Evolutionary conservation across 306 rosid species (phyloP).

Genomic region (Trifolium subterraneum): DNA sequence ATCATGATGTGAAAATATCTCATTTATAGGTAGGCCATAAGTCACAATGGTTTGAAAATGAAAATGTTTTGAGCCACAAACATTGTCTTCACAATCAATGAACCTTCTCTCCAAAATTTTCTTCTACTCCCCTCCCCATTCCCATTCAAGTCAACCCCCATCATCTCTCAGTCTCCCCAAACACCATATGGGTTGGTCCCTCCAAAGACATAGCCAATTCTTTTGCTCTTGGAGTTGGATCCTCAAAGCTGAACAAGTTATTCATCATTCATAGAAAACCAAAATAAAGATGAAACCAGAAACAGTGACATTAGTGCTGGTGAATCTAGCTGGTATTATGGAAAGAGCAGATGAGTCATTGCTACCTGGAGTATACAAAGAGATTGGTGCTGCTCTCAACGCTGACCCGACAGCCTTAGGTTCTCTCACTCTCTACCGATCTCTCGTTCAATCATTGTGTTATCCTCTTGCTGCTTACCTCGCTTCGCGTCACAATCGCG

Average conservation of each 20-base stretch:
- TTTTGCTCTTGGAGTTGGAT: neutral
- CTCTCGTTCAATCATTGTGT: constrained; percentile 73
- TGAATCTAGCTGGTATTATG: constrained; percentile 74
- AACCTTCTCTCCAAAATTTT: neutral
- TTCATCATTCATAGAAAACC: neutral
- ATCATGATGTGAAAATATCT: neutral
- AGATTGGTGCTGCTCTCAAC: constrained; percentile 69
- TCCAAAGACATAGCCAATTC: neutral
- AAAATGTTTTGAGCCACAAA: neutral
- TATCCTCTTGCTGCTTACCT: constrained; percentile 81
- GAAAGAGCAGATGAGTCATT: constrained; percentile 79
- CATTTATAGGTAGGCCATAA: neutral
- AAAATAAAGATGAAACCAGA: constrained; percentile 58
- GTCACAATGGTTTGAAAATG: neutral
- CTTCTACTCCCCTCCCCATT: neutral
- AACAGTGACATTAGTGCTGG: constrained; percentile 62
- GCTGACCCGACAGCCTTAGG: constrained; percentile 85
- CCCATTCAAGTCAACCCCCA: constrained; percentile 1
- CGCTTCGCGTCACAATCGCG: constrained; percentile 72
- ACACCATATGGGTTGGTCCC: neutral
- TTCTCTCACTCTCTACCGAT: constrained; percentile 77
- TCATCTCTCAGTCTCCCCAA: constrained; percentile 2
- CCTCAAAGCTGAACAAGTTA: neutral
- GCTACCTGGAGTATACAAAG: constrained; percentile 82
- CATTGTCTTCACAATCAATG: neutral